Conservation (phyloP, 2,329 filamentous ascomycete species). For the Leptographium procerum region DNA sequence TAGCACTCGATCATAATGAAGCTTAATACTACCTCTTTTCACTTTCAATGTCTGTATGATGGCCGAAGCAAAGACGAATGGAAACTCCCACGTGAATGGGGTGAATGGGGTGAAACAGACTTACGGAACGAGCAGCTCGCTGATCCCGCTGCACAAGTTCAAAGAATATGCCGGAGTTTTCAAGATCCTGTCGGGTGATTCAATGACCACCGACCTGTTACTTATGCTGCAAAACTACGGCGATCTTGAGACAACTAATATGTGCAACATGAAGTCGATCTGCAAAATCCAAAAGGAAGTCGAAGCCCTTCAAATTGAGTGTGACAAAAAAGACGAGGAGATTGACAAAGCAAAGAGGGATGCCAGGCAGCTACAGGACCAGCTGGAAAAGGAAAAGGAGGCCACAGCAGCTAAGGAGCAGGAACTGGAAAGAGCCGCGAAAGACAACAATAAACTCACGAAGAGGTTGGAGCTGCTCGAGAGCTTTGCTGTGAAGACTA, state of each 20-base stretch:
- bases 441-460: neutral
- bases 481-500: neutral
- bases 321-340: neutral
- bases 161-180: neutral
- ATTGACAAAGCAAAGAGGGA: neutral
- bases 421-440: neutral
- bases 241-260: neutral
- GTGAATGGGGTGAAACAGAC: neutral
- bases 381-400: neutral
- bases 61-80: neutral
- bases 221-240: neutral
- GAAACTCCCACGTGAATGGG: neutral
- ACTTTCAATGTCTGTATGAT: too few relatives aligned
- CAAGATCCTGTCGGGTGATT: neutral
- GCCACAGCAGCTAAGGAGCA: neutral
- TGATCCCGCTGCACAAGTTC: neutral
- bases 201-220: neutral
- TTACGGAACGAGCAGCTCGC: too few relatives aligned
- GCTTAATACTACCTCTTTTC: neutral
- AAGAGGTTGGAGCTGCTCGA: neutral
- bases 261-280: neutral
- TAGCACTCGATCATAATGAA: neutral
- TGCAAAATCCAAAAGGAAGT: neutral
- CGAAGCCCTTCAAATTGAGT: neutral
- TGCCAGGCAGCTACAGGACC: neutral